Conservation (phyloP, 2,329 filamentous ascomycete species). For the Phoma sp. region DNA sequence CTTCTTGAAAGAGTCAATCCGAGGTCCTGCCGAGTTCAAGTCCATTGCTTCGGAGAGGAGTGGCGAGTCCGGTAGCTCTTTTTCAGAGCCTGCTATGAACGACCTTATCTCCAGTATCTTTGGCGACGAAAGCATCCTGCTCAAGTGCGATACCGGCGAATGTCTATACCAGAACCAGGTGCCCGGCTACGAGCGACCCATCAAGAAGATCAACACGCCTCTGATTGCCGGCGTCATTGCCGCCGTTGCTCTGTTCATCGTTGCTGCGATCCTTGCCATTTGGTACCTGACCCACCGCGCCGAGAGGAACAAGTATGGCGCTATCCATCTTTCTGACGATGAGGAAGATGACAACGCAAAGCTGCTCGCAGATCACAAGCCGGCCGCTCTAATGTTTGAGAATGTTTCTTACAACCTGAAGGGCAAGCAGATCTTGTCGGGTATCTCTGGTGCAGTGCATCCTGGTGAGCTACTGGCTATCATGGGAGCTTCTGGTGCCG, state of each 20-base stretch:
- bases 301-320: constrained; percentile 66
- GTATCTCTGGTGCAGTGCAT: constrained; percentile 84
- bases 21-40: constrained; percentile 85
- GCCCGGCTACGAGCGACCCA: constrained; percentile 84
- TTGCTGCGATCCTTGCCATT: constrained; percentile 80
- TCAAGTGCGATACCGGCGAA: constrained; percentile 85
- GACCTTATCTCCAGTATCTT: constrained; percentile 87
- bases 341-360: constrained; percentile 84
- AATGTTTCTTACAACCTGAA: constrained; percentile 87
- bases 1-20: constrained; percentile 82
- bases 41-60: constrained; percentile 66
- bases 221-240: constrained; percentile 95
- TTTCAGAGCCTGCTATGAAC: constrained; percentile 93
- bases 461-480: constrained; percentile 97
- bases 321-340: constrained; percentile 81
- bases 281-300: constrained; percentile 89
- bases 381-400: constrained; percentile 85
- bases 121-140: constrained; percentile 85
- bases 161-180: constrained; percentile 93
- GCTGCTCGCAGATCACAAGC: constrained; percentile 90
- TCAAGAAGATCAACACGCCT: constrained; percentile 96
- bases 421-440: constrained; percentile 82
- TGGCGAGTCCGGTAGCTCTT: constrained; percentile 76
- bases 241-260: constrained; percentile 82
- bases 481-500: constrained; percentile 97